A percentile compares a stretch with the other conserved stretches of the same genome.
Evolutionary conservation across 176 grass and related monocot genomes (phyloP).

Genomic region (Zea luxurians): DNA sequence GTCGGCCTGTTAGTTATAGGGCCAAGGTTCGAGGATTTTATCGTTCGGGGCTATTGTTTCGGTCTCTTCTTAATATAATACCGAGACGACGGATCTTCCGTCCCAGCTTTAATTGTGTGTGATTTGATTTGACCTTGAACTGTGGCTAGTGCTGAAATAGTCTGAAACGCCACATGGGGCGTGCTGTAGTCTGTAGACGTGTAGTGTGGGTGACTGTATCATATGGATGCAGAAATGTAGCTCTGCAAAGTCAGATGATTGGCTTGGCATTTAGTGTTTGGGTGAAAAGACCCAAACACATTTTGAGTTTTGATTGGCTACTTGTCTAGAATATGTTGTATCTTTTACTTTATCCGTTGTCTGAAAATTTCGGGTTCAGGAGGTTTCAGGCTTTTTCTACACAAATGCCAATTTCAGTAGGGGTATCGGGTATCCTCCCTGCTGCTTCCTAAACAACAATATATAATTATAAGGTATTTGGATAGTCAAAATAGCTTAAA

Average conservation of each 20-base stretch:
- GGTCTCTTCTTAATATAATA: no score
- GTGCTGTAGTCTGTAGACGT: background rate
- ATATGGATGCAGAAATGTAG: slow-evolving; percentile 24
- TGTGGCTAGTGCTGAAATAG: slow-evolving; percentile 21
- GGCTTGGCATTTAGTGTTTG: slow-evolving; percentile 30
- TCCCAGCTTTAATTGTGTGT: background rate
- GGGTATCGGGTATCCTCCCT: background rate
- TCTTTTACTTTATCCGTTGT: background rate
- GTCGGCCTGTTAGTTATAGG: no score
- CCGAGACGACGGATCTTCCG: no score
- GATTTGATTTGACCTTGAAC: slow-evolving; percentile 16
- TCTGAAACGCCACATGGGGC: slow-evolving; percentile 10
- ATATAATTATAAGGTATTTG: no score
- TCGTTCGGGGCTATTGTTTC: no score
- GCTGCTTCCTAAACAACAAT: background rate
- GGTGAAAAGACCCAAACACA: slow-evolving; percentile 19
- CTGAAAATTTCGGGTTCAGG: background rate
- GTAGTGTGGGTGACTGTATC: background rate
- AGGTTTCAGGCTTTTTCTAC: background rate
- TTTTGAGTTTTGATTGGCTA: slow-evolving; percentile 20
- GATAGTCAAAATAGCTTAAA: no score
- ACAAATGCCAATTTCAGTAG: background rate
- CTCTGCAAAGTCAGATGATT: slow-evolving; percentile 28
- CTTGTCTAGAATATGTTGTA: background rate
- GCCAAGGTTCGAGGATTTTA: no score